Conservation (phyloP, 1,284 basidiomycete genomes). For the Fomitiporia mediterranea region DNA sequence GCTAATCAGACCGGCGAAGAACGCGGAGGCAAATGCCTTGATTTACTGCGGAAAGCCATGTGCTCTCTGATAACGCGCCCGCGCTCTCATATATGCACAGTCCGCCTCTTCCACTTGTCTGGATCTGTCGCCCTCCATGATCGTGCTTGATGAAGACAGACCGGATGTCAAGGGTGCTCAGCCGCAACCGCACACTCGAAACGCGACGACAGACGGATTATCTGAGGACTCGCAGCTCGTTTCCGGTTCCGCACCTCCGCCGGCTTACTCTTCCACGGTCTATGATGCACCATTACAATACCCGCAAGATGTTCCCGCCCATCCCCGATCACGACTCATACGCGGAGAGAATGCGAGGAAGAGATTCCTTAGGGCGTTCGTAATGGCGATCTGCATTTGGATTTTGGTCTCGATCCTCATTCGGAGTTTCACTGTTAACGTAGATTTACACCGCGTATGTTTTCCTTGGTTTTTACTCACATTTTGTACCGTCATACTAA, state of each 20-base stretch:
- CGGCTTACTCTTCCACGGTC: constrained; percentile 6
- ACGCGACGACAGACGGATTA: neutral
- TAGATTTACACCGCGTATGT: neutral
- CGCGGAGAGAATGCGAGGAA: constrained; percentile 12
- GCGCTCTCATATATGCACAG: neutral
- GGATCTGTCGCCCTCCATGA: neutral
- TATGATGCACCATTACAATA: constrained; percentile 3
- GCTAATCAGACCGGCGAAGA: neutral
- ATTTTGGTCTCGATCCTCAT: constrained; percentile 4
- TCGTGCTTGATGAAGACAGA: constrained; percentile 11
- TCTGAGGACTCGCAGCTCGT: constrained; percentile 1
- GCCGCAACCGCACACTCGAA: neutral
- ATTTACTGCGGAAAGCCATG: constrained; percentile 14
- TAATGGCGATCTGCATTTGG: constrained; percentile 8
- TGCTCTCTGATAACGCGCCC: neutral
- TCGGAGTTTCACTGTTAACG: neutral
- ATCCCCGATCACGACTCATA: neutral
- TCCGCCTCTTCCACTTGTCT: neutral
- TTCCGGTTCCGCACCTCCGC: constrained; percentile 5
- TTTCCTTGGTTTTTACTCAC: too few species aligned
- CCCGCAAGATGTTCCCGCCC: constrained; percentile 6
- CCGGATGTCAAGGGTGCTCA: constrained; percentile 7
- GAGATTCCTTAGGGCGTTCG: constrained; percentile 8
- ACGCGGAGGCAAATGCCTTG: neutral
- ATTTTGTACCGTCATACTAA: too few species aligned